These are phyloP conservation scores for Flaveria ramosissima DNA, from an alignment of 129 eudicot genomes.

Conservation along the genomic window DNA sequence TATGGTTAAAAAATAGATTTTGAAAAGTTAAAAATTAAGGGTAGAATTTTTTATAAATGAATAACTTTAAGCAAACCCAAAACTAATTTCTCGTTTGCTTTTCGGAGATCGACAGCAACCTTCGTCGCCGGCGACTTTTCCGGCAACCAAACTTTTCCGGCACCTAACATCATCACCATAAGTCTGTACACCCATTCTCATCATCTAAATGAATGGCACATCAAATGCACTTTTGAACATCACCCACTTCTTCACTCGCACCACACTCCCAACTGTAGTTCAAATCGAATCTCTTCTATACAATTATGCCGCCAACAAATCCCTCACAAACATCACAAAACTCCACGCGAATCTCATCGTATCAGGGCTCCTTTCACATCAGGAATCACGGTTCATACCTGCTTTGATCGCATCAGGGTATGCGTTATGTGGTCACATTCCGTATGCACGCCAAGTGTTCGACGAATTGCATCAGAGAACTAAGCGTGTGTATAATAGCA, in stretches of 20 bases:
- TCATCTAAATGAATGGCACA: conserved; percentile 48
- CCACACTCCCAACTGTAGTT: conserved; percentile 32
- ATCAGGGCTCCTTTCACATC: conserved; percentile 47
- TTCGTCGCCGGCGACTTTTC: conserved; percentile 18
- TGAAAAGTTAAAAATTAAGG: too few relatives aligned
- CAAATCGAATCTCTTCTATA: conserved; percentile 54
- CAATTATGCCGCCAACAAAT: conserved; percentile 52
- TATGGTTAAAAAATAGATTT: too few relatives aligned
- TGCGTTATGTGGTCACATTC: conserved; percentile 46
- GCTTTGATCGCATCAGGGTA: conserved; percentile 57
- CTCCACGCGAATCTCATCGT: conserved; percentile 59
- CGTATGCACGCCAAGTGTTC: conserved; percentile 54
- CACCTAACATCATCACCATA: conserved; percentile 7
- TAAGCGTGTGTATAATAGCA: conserved; percentile 40
- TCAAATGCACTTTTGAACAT: conserved; percentile 41
- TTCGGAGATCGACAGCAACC: too few relatives aligned
- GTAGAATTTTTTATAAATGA: too few relatives aligned
- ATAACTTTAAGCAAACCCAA: too few relatives aligned
- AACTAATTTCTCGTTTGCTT: too few relatives aligned
- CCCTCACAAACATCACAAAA: conserved; percentile 53
- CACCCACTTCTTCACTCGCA: conserved; percentile 43
- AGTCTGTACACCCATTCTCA: neutral
- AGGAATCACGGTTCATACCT: conserved; percentile 42
- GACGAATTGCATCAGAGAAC: conserved; percentile 53
- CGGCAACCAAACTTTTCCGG: neutral